Conservation (phyloP, 2,329 filamentous ascomycete genomes). For the Stemphylium lycopersici region DNA sequence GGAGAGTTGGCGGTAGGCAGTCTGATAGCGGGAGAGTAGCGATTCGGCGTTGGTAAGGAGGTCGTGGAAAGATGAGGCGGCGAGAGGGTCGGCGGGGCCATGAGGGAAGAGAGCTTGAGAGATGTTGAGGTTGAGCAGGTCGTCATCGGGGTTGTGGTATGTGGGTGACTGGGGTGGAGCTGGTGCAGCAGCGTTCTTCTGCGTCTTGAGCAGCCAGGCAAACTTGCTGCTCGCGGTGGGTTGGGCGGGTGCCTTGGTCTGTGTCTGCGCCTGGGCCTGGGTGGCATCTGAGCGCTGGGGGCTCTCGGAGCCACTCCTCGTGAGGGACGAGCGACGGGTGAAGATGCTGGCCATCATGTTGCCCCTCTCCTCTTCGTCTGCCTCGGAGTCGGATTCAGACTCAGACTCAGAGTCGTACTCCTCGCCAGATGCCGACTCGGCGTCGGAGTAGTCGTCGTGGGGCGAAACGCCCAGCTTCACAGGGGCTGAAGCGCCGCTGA, state of each 20-base stretch:
- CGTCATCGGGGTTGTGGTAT: conserved; percentile 50
- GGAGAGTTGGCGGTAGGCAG: conserved; percentile 58
- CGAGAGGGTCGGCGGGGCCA: conserved; percentile 55
- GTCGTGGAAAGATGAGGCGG: conserved; percentile 62
- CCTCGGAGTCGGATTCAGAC: conserved; percentile 27
- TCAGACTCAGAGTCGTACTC: conserved; percentile 35
- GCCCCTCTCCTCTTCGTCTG: conserved; percentile 31
- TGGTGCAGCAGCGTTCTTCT: conserved; percentile 40
- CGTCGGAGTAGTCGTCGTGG: conserved; percentile 38
- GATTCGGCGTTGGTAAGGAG: conserved; percentile 63
- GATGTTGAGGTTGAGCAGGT: conserved; percentile 63
- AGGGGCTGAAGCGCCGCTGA: conserved; percentile 59
- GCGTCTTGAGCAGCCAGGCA: conserved; percentile 45
- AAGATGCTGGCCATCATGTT: conserved; percentile 45
- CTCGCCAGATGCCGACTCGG: conserved; percentile 35
- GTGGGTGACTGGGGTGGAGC: conserved; percentile 33
- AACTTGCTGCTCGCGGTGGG: conserved; percentile 41
- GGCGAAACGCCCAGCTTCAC: conserved; percentile 52
- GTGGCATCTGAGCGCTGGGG: conserved; percentile 25
- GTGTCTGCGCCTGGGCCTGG: conserved; percentile 18
- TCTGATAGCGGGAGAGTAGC: conserved; percentile 62
- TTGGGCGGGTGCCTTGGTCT: conserved; percentile 29
- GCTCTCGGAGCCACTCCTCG: conserved; percentile 29
- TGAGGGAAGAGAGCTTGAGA: conserved; percentile 60
- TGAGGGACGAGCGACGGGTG: conserved; percentile 39